A percentile compares a stretch with the other conserved stretches of the same genome.
phyloP scores from a whole-genome alignment of 23 red algal genomes.

The Gracilaria gracilis region DNA sequence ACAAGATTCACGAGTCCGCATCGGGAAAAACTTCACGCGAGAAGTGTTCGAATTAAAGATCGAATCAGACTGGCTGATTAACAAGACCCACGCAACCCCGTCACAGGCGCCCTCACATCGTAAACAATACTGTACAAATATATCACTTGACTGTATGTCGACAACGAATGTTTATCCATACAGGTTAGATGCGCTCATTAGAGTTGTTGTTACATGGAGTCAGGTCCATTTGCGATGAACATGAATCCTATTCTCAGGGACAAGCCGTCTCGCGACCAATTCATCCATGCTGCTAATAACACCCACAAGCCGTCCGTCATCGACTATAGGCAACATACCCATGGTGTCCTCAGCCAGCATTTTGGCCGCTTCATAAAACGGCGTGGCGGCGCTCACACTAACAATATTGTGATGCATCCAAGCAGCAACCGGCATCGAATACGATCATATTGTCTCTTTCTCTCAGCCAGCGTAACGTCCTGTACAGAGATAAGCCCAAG shows the following conservation, averaged over 20 bases:
- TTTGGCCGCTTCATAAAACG: slow-evolving; percentile 60
- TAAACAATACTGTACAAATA: too few relatives aligned
- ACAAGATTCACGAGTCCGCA: too few relatives aligned
- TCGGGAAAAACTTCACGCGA: too few relatives aligned
- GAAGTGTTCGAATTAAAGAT: not conserved
- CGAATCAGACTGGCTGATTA: not conserved
- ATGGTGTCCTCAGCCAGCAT: slow-evolving; percentile 68
- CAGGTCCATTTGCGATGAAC: slow-evolving; percentile 11
- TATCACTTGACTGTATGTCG: not conserved
- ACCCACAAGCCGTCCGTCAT: slow-evolving; percentile 45
- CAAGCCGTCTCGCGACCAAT: slow-evolving; percentile 55
- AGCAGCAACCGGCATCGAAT: slow-evolving; percentile 43
- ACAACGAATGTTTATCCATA: not conserved
- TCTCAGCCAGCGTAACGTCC: slow-evolving; percentile 48
- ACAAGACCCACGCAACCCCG: not conserved
- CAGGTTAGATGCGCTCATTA: not conserved
- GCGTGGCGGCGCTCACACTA: slow-evolving; percentile 52
- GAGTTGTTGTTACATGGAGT: not conserved
- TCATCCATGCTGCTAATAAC: slow-evolving; percentile 74
- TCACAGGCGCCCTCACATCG: not conserved
- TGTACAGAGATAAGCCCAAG: slow-evolving; percentile 60
- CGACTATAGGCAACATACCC: slow-evolving; percentile 67
- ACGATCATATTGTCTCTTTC: slow-evolving; percentile 21
- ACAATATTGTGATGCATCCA: slow-evolving; percentile 76
- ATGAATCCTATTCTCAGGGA: slow-evolving; percentile 40